Percentiles rank a stretch among this genome's conserved stretches.
These are phyloP conservation scores for Penicillium coffeae DNA, from an alignment of 495 filamentous ascomycete species.

Conservation along the genomic window DNA sequence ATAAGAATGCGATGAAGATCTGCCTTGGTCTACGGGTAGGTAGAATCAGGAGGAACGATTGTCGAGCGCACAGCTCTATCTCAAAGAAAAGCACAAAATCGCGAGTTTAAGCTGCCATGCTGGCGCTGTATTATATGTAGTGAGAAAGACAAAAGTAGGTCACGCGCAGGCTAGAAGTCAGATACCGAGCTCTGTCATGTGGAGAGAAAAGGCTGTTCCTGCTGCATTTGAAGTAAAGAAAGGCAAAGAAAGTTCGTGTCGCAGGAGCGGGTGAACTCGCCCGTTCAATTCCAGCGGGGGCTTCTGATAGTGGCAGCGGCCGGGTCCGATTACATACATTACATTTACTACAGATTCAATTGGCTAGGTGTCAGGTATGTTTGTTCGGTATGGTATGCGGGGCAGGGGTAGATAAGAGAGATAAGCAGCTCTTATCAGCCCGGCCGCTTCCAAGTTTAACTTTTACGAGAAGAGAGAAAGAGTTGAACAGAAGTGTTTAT, in stretches of 20 bases:
- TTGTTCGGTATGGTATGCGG: constrained; percentile 2
- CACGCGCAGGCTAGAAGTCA: too few species aligned
- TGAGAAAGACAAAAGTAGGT: too few species aligned
- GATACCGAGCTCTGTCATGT: neutral
- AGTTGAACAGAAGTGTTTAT: too few species aligned
- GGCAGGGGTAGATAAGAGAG: neutral
- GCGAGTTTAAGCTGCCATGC: too few species aligned
- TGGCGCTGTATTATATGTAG: too few species aligned
- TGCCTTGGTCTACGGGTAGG: too few species aligned
- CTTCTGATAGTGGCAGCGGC: neutral
- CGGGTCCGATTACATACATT: neutral
- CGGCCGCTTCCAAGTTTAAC: neutral
- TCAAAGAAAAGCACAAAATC: too few species aligned
- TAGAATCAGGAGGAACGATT: too few species aligned
- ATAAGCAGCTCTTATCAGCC: neutral
- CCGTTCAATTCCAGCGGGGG: neutral
- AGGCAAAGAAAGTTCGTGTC: neutral
- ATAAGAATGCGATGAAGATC: too few species aligned
- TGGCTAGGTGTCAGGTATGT: neutral
- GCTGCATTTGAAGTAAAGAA: constrained; percentile 5
- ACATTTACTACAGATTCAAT: neutral
- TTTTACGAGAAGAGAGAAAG: too few species aligned
- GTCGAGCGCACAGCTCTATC: too few species aligned
- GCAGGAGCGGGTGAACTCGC: constrained; percentile 1
- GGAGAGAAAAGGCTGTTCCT: constrained; percentile 10